Percentiles rank a stretch among this genome's conserved stretches.
phyloP scores from a whole-genome alignment of 1,139 yeast species.

The Lodderomyces elongisporus region DNA sequence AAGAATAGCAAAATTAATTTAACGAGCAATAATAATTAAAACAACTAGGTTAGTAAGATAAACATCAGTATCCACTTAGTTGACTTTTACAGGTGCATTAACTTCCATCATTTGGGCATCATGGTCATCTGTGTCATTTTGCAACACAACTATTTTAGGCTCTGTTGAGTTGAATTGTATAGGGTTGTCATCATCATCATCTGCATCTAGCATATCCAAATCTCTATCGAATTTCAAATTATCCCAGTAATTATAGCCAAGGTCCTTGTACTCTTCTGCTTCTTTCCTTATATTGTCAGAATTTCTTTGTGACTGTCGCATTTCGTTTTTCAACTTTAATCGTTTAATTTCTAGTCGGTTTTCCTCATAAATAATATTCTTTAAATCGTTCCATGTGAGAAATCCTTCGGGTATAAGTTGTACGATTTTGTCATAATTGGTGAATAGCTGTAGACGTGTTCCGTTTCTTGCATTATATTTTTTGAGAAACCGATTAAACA shows the following conservation, averaged over 20 bases:
- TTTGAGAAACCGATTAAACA: constrained; percentile 33
- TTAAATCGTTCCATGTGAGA: constrained; percentile 21
- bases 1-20: too few relatives aligned
- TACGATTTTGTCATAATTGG: constrained; percentile 22
- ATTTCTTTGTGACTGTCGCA: constrained; percentile 6
- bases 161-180: too few relatives aligned
- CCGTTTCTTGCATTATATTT: constrained; percentile 24
- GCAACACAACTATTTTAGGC: constrained; percentile 11
- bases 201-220: constrained; percentile 23
- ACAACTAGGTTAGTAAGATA: too few relatives aligned
- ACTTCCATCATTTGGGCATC: constrained; percentile 2
- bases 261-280: constrained; percentile 16
- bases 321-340: constrained; percentile 13
- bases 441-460: constrained; percentile 18
- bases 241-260: constrained; percentile 38
- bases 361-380: constrained; percentile 24
- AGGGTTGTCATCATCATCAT: constrained; percentile 14
- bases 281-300: constrained; percentile 15
- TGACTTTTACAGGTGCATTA: too few relatives aligned
- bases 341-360: constrained; percentile 21
- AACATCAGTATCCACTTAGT: too few relatives aligned
- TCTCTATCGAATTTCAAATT: constrained; percentile 23
- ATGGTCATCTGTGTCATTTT: constrained; percentile 8
- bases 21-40: too few relatives aligned
- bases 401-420: constrained; percentile 18